Evolutionary conservation across 2,329 filamentous ascomycete species (phyloP), one percentile per base, ranked within the genome.

Genomic region (Colletotrichum sp.): DNA sequence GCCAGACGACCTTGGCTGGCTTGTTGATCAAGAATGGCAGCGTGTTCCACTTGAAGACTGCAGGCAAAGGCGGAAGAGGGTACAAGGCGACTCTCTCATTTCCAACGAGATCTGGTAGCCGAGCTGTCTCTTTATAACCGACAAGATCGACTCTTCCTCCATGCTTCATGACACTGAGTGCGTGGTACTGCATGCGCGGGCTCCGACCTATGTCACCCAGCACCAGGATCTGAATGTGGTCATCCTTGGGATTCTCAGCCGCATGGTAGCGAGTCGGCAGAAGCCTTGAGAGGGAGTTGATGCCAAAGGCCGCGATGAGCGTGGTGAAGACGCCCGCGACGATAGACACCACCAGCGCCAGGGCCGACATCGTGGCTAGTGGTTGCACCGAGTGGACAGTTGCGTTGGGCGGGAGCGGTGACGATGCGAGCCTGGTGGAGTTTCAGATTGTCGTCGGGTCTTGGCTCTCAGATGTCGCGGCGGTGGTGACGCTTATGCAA

Each of bases 171-270:
- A 98, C 92, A 83, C 96, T 98, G 79, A 98, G 88, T 24, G 96
- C 96, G 89, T 99, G 97, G 81, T 99, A 98, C 82, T 98, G 96
- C 96, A 99, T 99, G 72, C 97, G 95, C 65, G 97, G 97, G 82
- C 96, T 98, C 61, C 96, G 92, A 52, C 97, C 97, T 83, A 99
- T 96, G 82, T 99, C 97, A 59, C 97, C 97, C 32, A 99, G 90
- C 21, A 99, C 97, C 18, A 99, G 89, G 68, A 99, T 92, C 84
- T 98, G 95, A 58, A 96, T 82, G 75, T 86, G 86, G 56, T 87
- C 84, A 78, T 87, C 83, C 26, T 83, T 79, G 48, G 82, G 82
- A 14, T 81, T 80, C 74, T 79, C 78, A 3, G 85, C 79, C 6
- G 84, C 83, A 13, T 68, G 77, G 74, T 87, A 84, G 16, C 83